Conservation (phyloP, 2,329 filamentous ascomycete species). For the Tolypocladium sp. region DNA sequence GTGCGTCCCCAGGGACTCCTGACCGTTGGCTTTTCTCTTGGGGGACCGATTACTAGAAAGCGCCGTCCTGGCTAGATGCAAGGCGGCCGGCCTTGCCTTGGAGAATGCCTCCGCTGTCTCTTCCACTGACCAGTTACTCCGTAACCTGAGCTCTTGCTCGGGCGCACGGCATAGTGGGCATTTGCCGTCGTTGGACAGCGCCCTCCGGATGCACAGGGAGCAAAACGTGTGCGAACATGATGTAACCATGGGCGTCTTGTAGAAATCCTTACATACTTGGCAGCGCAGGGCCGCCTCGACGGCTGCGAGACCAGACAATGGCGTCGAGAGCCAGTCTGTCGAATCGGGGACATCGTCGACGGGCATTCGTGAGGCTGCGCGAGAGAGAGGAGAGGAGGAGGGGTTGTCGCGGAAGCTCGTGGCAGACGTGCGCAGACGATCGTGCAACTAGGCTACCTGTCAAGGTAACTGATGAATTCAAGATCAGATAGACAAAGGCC, state of each 20-base stretch:
- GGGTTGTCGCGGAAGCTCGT: not conserved
- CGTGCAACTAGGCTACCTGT: not conserved
- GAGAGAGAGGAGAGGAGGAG: not conserved
- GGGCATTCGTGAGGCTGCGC: constrained; percentile 14
- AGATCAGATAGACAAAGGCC: not conserved
- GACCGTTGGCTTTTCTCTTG: constrained; percentile 43
- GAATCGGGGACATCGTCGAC: constrained; percentile 53
- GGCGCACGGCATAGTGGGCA: constrained; percentile 74
- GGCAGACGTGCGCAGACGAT: not conserved
- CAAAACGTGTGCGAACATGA: constrained; percentile 95
- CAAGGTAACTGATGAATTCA: not conserved
- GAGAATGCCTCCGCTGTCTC: constrained; percentile 77
- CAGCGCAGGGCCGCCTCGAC: constrained; percentile 85
- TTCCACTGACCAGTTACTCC: constrained; percentile 76
- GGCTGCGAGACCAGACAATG: constrained; percentile 53
- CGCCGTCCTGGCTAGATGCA: constrained; percentile 51
- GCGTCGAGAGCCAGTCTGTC: constrained; percentile 75
- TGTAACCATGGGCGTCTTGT: constrained; percentile 87
- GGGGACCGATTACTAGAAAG: constrained; percentile 11
- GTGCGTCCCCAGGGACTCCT: constrained; percentile 14
- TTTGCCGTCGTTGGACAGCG: constrained; percentile 71
- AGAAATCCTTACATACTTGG: constrained; percentile 98
- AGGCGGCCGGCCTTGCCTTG: constrained; percentile 49
- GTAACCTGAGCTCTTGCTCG: constrained; percentile 77
- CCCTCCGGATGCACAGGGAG: constrained; percentile 86